Evolutionary conservation across 805 yeast genomes (phyloP).

Genomic region (Candida ovalis): DNA sequence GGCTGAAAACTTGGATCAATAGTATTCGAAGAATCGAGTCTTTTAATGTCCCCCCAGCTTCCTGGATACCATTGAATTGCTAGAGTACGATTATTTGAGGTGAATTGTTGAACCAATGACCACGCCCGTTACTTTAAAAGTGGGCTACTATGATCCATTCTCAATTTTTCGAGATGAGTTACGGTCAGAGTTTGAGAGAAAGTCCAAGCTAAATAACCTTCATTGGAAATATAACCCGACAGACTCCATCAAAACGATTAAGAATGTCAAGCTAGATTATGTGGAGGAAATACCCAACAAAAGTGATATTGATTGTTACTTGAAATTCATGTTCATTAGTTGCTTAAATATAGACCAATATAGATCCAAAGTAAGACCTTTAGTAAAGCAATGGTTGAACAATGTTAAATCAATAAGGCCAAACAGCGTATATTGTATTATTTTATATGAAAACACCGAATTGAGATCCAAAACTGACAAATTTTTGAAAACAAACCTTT

Average conservation of each 20-base stretch:
- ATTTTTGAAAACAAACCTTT: constrained; percentile 27
- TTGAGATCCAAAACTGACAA: constrained; percentile 23
- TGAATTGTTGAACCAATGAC: background rate
- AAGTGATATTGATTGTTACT: constrained; percentile 30
- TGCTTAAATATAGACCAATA: constrained; percentile 70
- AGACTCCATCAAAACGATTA: constrained; percentile 61
- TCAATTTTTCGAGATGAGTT: constrained; percentile 45
- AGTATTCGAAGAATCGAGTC: too few species aligned
- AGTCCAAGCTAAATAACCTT: constrained; percentile 57
- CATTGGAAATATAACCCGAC: constrained; percentile 59
- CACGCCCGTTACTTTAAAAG: constrained; percentile 17
- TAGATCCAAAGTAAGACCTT: constrained; percentile 74
- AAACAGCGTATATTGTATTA: constrained; percentile 52
- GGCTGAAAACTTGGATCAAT: too few species aligned
- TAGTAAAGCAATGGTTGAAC: constrained; percentile 76
- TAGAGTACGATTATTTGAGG: too few species aligned
- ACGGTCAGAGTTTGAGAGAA: constrained; percentile 38
- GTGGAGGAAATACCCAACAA: constrained; percentile 52
- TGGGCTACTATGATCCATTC: constrained; percentile 78
- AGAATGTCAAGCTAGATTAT: constrained; percentile 49
- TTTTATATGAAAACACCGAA: constrained; percentile 40
- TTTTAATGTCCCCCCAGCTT: too few species aligned
- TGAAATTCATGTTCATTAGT: constrained; percentile 65
- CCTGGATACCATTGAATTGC: too few species aligned
- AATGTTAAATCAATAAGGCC: constrained; percentile 41